phyloP scores from a whole-genome alignment of 306 rosid genomes.

The Lagenaria siceraria region DNA sequence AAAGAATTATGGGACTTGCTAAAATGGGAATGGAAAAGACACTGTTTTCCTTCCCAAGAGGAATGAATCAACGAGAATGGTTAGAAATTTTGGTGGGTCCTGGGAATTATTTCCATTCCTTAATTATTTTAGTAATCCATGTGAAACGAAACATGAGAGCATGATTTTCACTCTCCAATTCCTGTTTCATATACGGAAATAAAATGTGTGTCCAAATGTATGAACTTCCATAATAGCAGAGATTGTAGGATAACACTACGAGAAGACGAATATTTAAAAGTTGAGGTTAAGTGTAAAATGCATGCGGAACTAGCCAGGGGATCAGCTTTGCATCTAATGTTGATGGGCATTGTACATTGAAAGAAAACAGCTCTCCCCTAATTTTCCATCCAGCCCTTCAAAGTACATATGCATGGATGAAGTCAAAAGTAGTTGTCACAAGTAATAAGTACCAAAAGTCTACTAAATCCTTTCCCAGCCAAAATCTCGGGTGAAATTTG shows the following conservation, averaged over 20 bases:
- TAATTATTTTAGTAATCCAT: not conserved
- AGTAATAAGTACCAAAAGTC: conserved; percentile 44
- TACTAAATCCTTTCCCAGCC: conserved; percentile 58
- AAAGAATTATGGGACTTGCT: not conserved
- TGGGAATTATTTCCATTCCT: not conserved
- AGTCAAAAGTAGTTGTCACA: not conserved
- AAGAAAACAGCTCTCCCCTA: not conserved
- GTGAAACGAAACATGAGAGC: not conserved
- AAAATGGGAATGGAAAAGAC: not conserved
- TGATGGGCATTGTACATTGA: not conserved
- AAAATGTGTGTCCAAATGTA: not conserved
- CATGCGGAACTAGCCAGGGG: not conserved
- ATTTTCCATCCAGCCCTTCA: not conserved
- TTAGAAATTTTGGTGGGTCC: not conserved
- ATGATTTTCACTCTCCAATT: not conserved
- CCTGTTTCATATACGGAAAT: not conserved
- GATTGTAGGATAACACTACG: not conserved
- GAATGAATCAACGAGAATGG: not conserved
- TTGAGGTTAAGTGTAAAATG: conserved; percentile 2
- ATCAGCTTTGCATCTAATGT: not conserved
- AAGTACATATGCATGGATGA: not conserved
- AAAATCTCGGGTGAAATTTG: conserved; percentile 46
- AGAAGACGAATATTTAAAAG: not conserved
- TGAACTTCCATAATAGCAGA: not conserved
- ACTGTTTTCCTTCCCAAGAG: not conserved